phyloP scores from a whole-genome alignment of 345 rosid species.

The Kandelia obovata region DNA sequence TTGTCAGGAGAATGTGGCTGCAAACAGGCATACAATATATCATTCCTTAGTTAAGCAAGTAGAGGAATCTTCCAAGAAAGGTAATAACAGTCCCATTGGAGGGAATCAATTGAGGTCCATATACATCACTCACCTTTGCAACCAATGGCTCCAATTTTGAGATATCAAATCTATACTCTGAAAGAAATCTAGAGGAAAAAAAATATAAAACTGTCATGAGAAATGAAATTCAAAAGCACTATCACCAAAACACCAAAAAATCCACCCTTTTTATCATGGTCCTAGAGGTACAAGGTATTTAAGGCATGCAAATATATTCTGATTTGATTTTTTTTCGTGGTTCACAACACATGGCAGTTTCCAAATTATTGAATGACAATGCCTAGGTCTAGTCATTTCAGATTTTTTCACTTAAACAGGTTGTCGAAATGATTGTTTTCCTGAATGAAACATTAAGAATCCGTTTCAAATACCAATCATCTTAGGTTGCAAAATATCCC shows the following conservation, averaged over 20 bases:
- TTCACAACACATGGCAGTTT: background rate
- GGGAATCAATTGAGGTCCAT: background rate
- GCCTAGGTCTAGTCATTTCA: background rate
- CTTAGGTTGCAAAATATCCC: too few relatives aligned
- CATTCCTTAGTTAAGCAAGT: slow-evolving; percentile 9
- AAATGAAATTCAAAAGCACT: slow-evolving; percentile 6
- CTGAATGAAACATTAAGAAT: too few relatives aligned
- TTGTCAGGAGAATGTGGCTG: slow-evolving; percentile 99
- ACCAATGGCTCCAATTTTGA: slow-evolving; percentile 93
- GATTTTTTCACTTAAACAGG: background rate
- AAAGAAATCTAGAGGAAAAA: slow-evolving; percentile 58
- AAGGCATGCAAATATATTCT: background rate
- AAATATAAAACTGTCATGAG: slow-evolving; percentile 10
- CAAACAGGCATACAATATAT: slow-evolving; percentile 17
- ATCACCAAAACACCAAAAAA: background rate
- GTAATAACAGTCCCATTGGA: background rate
- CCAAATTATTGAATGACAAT: background rate
- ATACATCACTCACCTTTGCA: slow-evolving; percentile 65
- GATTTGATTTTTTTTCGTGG: background rate
- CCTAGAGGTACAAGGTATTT: background rate
- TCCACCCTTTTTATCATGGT: background rate
- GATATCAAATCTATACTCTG: slow-evolving; percentile 78
- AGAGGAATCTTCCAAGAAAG: background rate
- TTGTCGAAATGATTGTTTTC: too few relatives aligned
- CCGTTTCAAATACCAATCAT: too few relatives aligned